phyloP scores from a whole-genome alignment of 2,329 filamentous ascomycete species.

The Neocatenulostroma microsporum region DNA sequence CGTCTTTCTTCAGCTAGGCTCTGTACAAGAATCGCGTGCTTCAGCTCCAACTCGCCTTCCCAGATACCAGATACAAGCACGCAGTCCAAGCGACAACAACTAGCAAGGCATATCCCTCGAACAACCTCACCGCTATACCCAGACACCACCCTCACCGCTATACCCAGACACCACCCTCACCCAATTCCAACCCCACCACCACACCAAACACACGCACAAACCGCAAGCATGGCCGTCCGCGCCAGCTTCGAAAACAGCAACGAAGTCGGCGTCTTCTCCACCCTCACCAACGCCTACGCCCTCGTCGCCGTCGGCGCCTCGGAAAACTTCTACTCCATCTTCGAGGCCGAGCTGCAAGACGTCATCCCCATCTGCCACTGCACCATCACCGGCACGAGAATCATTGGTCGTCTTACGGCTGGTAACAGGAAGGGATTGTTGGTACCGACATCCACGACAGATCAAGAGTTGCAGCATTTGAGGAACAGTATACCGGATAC shows the following conservation, averaged over 20 bases:
- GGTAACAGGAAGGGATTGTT: constrained; percentile 96
- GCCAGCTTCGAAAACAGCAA: constrained; percentile 80
- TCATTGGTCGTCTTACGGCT: constrained; percentile 89
- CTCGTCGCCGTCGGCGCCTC: constrained; percentile 89
- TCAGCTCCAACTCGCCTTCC: too few relatives aligned
- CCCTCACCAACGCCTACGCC: constrained; percentile 94
- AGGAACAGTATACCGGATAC: constrained; percentile 87
- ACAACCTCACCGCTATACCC: too few relatives aligned
- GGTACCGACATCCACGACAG: constrained; percentile 89
- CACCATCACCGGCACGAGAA: constrained; percentile 92
- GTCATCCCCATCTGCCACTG: constrained; percentile 94
- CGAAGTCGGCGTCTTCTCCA: constrained; percentile 93
- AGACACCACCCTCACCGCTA: too few relatives aligned
- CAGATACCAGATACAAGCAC: too few relatives aligned
- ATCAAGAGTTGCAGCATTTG: constrained; percentile 96
- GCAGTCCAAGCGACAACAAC: too few relatives aligned
- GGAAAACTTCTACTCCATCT: constrained; percentile 95
- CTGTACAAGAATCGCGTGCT: too few relatives aligned
- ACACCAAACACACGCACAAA: background rate
- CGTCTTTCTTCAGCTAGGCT: too few relatives aligned
- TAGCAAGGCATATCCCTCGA: too few relatives aligned
- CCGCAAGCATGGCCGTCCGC: constrained; percentile 44
- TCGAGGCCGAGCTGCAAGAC: constrained; percentile 96
- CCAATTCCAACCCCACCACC: too few relatives aligned
- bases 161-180: too few relatives aligned